A percentile compares a stretch with the other conserved stretches of the same genome.
These are phyloP conservation scores for Leccinum sublutescens DNA, from an alignment of 768 basidiomycete species.

Conservation along the genomic window DNA sequence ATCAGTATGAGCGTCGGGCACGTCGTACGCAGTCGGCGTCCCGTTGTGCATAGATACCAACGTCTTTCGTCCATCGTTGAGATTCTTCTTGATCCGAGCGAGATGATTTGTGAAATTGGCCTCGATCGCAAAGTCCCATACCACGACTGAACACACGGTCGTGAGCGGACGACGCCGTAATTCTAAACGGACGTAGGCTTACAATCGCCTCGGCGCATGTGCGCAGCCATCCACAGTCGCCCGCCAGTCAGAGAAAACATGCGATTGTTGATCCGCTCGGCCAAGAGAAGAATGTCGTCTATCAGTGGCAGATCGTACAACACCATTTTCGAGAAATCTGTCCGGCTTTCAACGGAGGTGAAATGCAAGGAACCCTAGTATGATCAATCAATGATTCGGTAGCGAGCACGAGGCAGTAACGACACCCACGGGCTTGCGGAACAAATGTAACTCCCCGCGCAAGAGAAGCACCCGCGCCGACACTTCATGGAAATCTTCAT, in stretches of 20 bases:
- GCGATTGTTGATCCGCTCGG: conserved; percentile 30
- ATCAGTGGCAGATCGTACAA: conserved; percentile 30
- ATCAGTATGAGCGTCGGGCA: conserved; percentile 22
- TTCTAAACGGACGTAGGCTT: conserved; percentile 6
- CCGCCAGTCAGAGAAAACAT: conserved; percentile 31
- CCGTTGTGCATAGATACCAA: conserved; percentile 24
- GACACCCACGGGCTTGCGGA: conserved; percentile 38
- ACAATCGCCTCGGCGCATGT: conserved; percentile 48
- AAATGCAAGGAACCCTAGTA: conserved; percentile 35
- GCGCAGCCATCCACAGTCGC: conserved; percentile 43
- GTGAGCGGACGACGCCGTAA: background rate
- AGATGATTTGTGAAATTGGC: conserved; percentile 33
- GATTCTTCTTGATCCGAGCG: conserved; percentile 28
- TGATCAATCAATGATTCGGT: background rate
- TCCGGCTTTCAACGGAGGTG: conserved; percentile 29
- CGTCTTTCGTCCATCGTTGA: conserved; percentile 18
- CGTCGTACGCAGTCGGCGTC: conserved; percentile 16
- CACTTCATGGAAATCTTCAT: conserved; percentile 38
- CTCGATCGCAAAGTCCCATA: conserved; percentile 36
- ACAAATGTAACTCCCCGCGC: conserved; percentile 37
- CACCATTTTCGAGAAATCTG: conserved; percentile 31
- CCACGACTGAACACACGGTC: conserved; percentile 21
- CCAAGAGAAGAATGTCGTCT: conserved; percentile 28
- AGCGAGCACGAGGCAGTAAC: background rate
- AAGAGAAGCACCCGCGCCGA: conserved; percentile 38